Evolutionary conservation across 2,329 filamentous ascomycete genomes (phyloP), one percentile per base, ranked within the genome.

Genomic region (Epichloe typhina): DNA sequence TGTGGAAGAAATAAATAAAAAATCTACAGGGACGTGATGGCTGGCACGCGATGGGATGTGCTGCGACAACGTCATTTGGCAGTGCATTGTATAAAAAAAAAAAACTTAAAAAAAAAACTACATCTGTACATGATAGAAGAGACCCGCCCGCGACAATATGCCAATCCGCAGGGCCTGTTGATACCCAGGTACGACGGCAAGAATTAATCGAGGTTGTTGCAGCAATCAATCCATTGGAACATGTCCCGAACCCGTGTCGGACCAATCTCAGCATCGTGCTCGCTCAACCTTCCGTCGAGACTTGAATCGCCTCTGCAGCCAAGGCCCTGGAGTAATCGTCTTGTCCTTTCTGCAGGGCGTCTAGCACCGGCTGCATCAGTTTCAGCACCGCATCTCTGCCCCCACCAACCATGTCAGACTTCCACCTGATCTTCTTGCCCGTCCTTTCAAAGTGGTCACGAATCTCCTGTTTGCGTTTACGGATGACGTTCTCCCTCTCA

Each of bases 381-480:
- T 83, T 80, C 57, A 82, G 74, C 3, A 96, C 88, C 2, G 83
- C 85, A 55, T 82, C 80, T 55, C 76, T 77, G 0, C 93, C 93
- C 4, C 91, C 91, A 9, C 78, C 79, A 15, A 93, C 74, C 52
- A 76, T 77, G 40, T 79, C 78, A 17, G 81, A 70, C 61, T 86
- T 85, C 64, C 86, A 81, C 53, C 78, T 79, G 26, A 84, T 72
- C 67, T 84, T 87, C 68, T 84, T 86, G 6, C 84, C 82, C 0
- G 88, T 93, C 54, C 76, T 76, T 59, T 86, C 75, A 58, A 82
- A 84, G 52, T 86, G 73, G 51, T 84, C 79, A 49, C 83, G 76
- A 15, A 88, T 84, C 59, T 89, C 82, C 56, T 78, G 75, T 66
- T 84, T 88, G 53, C 82, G 71, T 48, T 72, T 75, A 41, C 80